A percentile compares a stretch with the other conserved stretches of the same genome.
Conservation (phyloP, 1,284 basidiomycete species). For the Malassezia japonica region DNA sequence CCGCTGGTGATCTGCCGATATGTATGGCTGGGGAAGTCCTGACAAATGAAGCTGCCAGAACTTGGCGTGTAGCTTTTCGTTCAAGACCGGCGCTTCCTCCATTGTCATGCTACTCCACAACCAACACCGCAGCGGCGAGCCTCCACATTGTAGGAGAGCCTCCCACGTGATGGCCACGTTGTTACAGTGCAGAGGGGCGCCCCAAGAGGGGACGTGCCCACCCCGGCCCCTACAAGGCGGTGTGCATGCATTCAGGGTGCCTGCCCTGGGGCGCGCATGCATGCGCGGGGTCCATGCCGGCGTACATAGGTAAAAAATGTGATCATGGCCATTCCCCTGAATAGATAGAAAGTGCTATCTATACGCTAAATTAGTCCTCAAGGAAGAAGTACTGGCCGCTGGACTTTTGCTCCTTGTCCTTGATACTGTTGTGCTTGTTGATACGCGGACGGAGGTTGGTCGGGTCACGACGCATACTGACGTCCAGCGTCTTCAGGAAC, state of each 20-base stretch:
- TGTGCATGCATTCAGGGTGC: too few species aligned
- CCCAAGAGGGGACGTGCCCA: too few species aligned
- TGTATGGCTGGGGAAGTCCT: constrained; percentile 36
- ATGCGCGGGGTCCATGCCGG: too few species aligned
- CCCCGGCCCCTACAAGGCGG: too few species aligned
- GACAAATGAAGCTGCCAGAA: constrained; percentile 37
- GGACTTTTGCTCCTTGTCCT: constrained; percentile 48
- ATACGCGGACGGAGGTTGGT: constrained; percentile 46
- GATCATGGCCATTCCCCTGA: too few species aligned
- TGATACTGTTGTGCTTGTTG: constrained; percentile 48
- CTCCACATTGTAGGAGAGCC: too few species aligned
- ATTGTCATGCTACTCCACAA: constrained; percentile 5
- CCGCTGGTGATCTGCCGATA: constrained; percentile 37
- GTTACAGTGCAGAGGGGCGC: too few species aligned
- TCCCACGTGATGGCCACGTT: too few species aligned
- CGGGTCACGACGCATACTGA: constrained; percentile 46
- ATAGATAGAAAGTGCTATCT: background rate
- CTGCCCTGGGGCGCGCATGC: too few species aligned
- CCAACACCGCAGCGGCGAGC: too few species aligned
- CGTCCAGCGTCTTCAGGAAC: constrained; percentile 43
- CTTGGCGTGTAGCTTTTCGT: constrained; percentile 24
- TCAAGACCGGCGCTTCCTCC: background rate
- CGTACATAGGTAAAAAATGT: too few species aligned
- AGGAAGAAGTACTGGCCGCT: constrained; percentile 47
- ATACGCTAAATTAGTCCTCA: constrained; percentile 25